Evolutionary conservation across 345 rosid genomes (phyloP), one percentile per base, ranked within the genome.

Genomic region (Psidium guajava): DNA sequence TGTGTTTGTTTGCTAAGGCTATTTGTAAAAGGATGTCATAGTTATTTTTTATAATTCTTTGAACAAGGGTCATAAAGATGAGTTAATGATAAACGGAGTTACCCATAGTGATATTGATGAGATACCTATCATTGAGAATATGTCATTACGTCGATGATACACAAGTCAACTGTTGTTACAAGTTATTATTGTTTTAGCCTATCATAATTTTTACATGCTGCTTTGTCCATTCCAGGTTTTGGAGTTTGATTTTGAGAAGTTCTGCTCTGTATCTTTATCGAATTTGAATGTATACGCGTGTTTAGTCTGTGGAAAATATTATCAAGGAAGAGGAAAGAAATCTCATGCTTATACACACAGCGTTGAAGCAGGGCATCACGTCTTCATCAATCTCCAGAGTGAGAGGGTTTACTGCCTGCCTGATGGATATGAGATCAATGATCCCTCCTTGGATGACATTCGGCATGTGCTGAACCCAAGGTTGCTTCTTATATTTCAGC

Each of bases 321-420:
- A 92, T 75, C 99, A 96, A 91, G 99, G 99, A 82, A 95, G 99
- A 89, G 96, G 98, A 87, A 93, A 89, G 91, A 98, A 94, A 83
- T 95, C 99, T 25, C 97, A 94, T 91, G 99, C 99, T 36, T 96
- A 96, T 88, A 98, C 99, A 44, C 99, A 98, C 84, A 98, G 99
- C 89, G 93, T 96, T 88, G 99, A 98, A 88, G 98, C 99, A 13
- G 99, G 96, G 36, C 99, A 98, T 88, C 99, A 96, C 53, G 98
- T 98, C 83, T 98, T 93, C 82, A 94, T 98, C 90, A 98, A 98
- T 90, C 95, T 98, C 86, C 89, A 90, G 75, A 96, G 96, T 1
- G 99, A 98, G 92, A 96, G 92, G 89, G 99, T 96, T 82, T 96
- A 93, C 84, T 98, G 99, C 86, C 98, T 98, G 87, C 99, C 99